Conservation (phyloP, 2,329 filamentous ascomycete species). For the Cordyceps farinosa region DNA sequence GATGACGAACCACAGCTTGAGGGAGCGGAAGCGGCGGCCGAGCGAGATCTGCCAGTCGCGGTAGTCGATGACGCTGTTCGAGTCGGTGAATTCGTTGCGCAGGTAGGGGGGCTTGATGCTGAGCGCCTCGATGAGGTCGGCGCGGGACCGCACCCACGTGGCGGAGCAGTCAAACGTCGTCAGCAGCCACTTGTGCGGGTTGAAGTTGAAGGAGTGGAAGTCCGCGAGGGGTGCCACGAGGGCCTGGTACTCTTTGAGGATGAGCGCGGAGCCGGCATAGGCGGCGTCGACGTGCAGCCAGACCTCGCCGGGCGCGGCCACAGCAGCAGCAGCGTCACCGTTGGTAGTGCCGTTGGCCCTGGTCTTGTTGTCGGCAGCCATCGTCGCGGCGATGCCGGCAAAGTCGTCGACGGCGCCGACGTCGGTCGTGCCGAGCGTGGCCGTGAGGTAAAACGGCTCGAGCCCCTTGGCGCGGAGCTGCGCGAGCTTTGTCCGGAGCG, state of each 20-base stretch:
- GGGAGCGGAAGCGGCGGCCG: constrained; percentile 77
- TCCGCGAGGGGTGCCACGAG: constrained; percentile 57
- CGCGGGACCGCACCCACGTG: constrained; percentile 72
- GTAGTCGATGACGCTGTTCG: constrained; percentile 87
- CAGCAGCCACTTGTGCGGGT: constrained; percentile 96
- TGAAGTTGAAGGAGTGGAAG: constrained; percentile 90
- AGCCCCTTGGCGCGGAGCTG: constrained; percentile 65
- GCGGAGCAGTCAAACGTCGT: constrained; percentile 87
- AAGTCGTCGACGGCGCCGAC: constrained; percentile 88
- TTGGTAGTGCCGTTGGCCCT: constrained; percentile 9
- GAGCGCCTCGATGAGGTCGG: constrained; percentile 68
- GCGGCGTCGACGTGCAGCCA: constrained; percentile 96
- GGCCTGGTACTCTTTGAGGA: constrained; percentile 76
- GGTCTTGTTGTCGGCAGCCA: constrained; percentile 29
- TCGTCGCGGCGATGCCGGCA: constrained; percentile 55
- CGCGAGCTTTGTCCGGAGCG: constrained; percentile 59
- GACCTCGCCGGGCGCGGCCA: constrained; percentile 46
- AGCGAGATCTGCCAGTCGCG: constrained; percentile 97
- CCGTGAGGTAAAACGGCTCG: constrained; percentile 81
- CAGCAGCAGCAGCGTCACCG: not conserved
- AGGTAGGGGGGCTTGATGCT: constrained; percentile 79
- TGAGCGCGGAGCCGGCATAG: constrained; percentile 81
- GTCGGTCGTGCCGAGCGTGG: constrained; percentile 80
- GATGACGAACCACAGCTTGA: constrained; percentile 96
- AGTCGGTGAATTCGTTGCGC: constrained; percentile 73